Evolutionary conservation across 306 rosid species (phyloP).

Genomic region (Alnus rubra): DNA sequence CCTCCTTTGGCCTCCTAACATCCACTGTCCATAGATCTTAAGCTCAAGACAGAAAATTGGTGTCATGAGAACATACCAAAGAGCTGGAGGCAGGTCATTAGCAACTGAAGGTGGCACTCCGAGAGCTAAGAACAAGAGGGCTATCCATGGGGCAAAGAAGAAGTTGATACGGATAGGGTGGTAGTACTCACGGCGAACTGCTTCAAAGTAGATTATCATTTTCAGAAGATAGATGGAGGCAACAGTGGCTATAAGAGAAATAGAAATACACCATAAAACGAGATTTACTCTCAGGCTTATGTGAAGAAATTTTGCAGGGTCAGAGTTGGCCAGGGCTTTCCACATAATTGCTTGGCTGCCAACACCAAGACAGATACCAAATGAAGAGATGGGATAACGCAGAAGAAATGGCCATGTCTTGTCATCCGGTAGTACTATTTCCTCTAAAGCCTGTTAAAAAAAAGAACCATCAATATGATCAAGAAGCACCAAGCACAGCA

Average conservation of each 20-base stretch:
- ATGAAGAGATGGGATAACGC: constrained; percentile 65
- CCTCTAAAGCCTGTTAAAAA: constrained; percentile 72
- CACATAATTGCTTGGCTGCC: constrained; percentile 92
- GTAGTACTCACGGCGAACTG: constrained; percentile 86
- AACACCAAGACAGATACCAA: constrained; percentile 87
- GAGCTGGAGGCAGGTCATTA: constrained; percentile 39
- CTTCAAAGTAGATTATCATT: constrained; percentile 73
- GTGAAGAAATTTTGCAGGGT: constrained; percentile 67
- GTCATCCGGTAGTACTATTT: constrained; percentile 76
- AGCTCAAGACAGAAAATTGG: constrained; percentile 82
- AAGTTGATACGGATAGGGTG: constrained; percentile 89
- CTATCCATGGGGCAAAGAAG: constrained; percentile 89
- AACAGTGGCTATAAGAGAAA: constrained; percentile 38
- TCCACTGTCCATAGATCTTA: constrained; percentile 96
- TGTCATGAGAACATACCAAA: constrained; percentile 82
- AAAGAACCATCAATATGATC: not conserved
- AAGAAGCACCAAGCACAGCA: not conserved
- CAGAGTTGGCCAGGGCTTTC: constrained; percentile 69
- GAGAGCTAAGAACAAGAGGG: constrained; percentile 72
- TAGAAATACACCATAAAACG: constrained; percentile 65
- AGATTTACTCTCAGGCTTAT: constrained; percentile 54
- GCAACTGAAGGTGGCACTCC: constrained; percentile 75
- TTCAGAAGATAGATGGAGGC: constrained; percentile 54
- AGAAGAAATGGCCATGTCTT: constrained; percentile 84
- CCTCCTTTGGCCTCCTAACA: constrained; percentile 90